phyloP scores from a whole-genome alignment of 106 monocot species.

The Dioscorea zingiberensis region DNA sequence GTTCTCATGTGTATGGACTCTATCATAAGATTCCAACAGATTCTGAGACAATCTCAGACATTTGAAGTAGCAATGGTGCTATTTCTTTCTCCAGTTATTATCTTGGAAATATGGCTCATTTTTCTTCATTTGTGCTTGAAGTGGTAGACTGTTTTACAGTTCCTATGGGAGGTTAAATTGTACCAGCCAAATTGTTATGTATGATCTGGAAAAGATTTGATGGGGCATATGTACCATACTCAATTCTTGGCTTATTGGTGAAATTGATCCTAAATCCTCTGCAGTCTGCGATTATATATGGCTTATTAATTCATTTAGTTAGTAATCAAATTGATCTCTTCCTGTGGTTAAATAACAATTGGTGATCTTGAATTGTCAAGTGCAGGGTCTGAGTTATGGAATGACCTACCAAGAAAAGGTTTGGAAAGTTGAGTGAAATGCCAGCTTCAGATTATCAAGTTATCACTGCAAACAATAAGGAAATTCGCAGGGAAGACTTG shows the following conservation, averaged over 20 bases:
- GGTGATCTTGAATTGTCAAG: not conserved
- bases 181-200: slow-evolving; percentile 15
- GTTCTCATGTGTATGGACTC: slow-evolving; percentile 88
- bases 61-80: slow-evolving; percentile 30
- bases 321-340: not conserved
- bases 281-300: slow-evolving; percentile 13
- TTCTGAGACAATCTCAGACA: slow-evolving; percentile 70
- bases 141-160: slow-evolving; percentile 18
- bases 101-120: not conserved
- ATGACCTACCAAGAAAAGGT: slow-evolving; percentile 51
- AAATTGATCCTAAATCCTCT: too few species aligned
- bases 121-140: too few species aligned
- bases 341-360: not conserved
- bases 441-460: slow-evolving; percentile 27
- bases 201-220: slow-evolving; percentile 46
- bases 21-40: slow-evolving; percentile 69
- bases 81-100: not conserved
- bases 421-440: slow-evolving; percentile 69
- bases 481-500: slow-evolving; percentile 6
- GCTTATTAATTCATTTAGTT: not conserved
- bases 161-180: slow-evolving; percentile 34
- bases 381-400: slow-evolving; percentile 75
- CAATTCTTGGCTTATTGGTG: slow-evolving; percentile 92
- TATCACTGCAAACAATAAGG: slow-evolving; percentile 73
- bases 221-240: slow-evolving; percentile 54